Evolutionary conservation across 345 rosid genomes (phyloP).

Genomic region (Arabis hirsuta): DNA sequence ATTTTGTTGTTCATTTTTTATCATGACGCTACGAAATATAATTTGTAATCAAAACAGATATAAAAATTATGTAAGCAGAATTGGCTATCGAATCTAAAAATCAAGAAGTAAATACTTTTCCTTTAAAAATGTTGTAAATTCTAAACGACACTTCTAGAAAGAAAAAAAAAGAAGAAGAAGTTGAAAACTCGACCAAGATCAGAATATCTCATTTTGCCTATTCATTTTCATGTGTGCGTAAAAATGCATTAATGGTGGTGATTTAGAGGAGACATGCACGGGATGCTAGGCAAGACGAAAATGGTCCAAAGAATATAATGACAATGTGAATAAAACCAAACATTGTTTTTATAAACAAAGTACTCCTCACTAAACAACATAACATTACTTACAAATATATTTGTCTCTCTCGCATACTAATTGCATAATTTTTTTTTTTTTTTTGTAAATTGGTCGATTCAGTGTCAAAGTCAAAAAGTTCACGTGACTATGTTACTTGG

Average conservation of each 20-base stretch:
- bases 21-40: neutral
- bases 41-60: neutral
- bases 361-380: slow-evolving; percentile 38
- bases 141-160: too few relatives aligned
- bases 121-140: too few relatives aligned
- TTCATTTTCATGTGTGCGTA: neutral
- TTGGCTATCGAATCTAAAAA: neutral
- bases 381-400: slow-evolving; percentile 29
- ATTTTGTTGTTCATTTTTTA: neutral
- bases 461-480: slow-evolving; percentile 42
- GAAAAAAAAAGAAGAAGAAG: neutral
- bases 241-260: slow-evolving; percentile 24
- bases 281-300: slow-evolving; percentile 36
- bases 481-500: slow-evolving; percentile 37
- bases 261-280: slow-evolving; percentile 40
- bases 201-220: neutral
- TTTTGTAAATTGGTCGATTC: neutral
- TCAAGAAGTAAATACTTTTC: too few relatives aligned
- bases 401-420: slow-evolving; percentile 32
- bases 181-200: neutral
- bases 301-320: slow-evolving; percentile 40
- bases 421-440: slow-evolving; percentile 21
- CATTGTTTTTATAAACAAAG: slow-evolving; percentile 41
- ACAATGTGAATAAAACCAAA: slow-evolving; percentile 47
- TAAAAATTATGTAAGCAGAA: neutral